Conservation (phyloP, 176 grass and related monocot genomes). For the Carex pumila region DNA sequence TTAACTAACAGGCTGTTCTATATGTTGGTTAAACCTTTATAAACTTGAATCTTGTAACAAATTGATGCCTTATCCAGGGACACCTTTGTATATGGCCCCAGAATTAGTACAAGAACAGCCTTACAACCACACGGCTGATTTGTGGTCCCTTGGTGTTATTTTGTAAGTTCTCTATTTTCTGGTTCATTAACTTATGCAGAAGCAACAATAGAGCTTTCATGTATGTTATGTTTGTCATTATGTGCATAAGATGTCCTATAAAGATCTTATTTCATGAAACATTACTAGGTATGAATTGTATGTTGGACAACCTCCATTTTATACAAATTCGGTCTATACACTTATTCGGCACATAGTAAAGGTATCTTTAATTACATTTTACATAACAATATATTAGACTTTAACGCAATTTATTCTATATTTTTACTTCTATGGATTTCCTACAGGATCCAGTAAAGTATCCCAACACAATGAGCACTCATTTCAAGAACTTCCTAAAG, state of each 20-base stretch:
- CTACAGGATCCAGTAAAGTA: conserved; percentile 92
- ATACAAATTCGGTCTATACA: conserved; percentile 96
- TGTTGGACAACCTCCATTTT: conserved; percentile 97
- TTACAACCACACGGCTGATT: conserved; percentile 91
- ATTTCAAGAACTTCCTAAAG: conserved; percentile 93
- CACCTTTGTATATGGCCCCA: conserved; percentile 98
- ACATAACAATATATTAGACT: conserved; percentile 18
- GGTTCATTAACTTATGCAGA: background rate
- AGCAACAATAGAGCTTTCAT: background rate
- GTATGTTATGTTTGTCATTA: background rate
- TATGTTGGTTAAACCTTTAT: background rate
- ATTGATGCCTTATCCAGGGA: conserved; percentile 44
- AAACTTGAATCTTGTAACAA: conserved; percentile 9
- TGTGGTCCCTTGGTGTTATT: conserved; percentile 98
- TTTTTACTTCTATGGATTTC: conserved; percentile 2
- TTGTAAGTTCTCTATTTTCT: conserved; percentile 44
- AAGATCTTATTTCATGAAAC: background rate
- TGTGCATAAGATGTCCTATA: background rate
- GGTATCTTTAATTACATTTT: conserved; percentile 32
- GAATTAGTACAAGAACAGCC: conserved; percentile 96
- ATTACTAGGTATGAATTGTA: conserved; percentile 79
- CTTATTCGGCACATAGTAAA: conserved; percentile 95
- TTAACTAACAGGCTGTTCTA: background rate
- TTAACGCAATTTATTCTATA: conserved; percentile 10
- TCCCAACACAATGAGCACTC: conserved; percentile 84